Evolutionary conservation across 371 early-diverging fungal species (phyloP), one percentile per base, ranked within the genome.

Genomic region (Apophysomyces elegans): DNA sequence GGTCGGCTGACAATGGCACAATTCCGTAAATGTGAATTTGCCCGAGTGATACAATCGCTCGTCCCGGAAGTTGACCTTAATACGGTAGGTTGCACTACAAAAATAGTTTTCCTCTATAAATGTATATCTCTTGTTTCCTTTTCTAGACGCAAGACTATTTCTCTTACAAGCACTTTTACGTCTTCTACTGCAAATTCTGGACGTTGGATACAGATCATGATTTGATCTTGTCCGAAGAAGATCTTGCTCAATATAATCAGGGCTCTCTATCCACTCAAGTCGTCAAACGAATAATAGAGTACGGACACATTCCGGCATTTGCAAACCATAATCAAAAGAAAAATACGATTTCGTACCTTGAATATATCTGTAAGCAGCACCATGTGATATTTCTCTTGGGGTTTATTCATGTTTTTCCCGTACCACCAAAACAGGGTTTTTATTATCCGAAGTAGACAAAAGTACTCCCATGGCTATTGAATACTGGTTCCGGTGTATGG

Each of bases 151-250:
- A 85, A 56, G 75, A 88, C 74, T 75, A 78, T 81, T 95, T 96
- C 68, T 95, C 95, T 12, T 96, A 96, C 82, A 93, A 94, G 73
- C 95, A 96, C 70, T 96, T 95, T 66, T 96, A 95, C 75, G 96
- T 96, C 12, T 84, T 96, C 5, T 96, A 94, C 70, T 96, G 95
- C 84, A 94, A 93, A 72, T 95, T 96, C 73, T 95, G 91, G 89
- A 93, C 94, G 58, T 78, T 95, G 46, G 94, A 93, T 72, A 72
- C 76, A 39, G 88, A 93, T 58, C 89, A 89, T 46, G 91, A 93
- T 66, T 69, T 88, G 59, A 70, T 86, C 39, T 71, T 93, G 47
- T 84, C 81, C 58, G 83, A 83, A 56, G 70, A 77, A 44, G 90
- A 90, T 37, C 68, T 93, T 61, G 58, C 73, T n/a, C 78, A 84